Percentiles rank a stretch among this genome's conserved stretches.
Evolutionary conservation across 2,329 filamentous ascomycete genomes (phyloP).

Genomic region (Pyricularia sp.): DNA sequence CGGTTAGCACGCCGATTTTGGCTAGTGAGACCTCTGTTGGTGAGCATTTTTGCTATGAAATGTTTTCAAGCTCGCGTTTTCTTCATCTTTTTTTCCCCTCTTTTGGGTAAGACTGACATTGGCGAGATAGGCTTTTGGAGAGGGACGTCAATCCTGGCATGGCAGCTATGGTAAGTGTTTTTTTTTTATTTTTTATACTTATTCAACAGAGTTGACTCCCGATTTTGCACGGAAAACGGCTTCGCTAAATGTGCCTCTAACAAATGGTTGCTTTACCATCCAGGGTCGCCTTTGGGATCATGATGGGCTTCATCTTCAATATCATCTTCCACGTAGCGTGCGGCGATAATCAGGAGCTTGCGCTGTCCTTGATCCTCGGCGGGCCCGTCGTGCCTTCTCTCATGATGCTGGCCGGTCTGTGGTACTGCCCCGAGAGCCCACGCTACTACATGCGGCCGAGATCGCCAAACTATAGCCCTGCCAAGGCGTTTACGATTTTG

Average conservation of each 20-base stretch:
- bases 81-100: too few relatives aligned
- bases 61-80: not conserved
- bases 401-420: constrained; percentile 19
- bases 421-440: constrained; percentile 26
- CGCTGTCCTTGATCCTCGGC: constrained; percentile 19
- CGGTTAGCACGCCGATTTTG: constrained; percentile 32
- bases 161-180: constrained; percentile 26
- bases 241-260: not conserved
- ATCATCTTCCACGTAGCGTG: constrained; percentile 16
- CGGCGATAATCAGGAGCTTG: constrained; percentile 7
- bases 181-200: too few relatives aligned
- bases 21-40: constrained; percentile 31
- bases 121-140: constrained; percentile 25
- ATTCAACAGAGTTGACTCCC: too few relatives aligned
- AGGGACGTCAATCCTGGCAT: constrained; percentile 31
- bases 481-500: constrained; percentile 20
- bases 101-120: not conserved
- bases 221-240: too few relatives aligned
- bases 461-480: constrained; percentile 20
- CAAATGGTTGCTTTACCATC: not conserved
- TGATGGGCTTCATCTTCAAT: constrained; percentile 22
- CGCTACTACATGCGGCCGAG: constrained; percentile 24
- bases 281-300: constrained; percentile 23
- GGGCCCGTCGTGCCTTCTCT: constrained; percentile 22
- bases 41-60: not conserved